Evolutionary conservation across 2,329 filamentous ascomycete species (phyloP), one percentile per base, ranked within the genome.

Genomic region (Nothomitra cinnamomea): DNA sequence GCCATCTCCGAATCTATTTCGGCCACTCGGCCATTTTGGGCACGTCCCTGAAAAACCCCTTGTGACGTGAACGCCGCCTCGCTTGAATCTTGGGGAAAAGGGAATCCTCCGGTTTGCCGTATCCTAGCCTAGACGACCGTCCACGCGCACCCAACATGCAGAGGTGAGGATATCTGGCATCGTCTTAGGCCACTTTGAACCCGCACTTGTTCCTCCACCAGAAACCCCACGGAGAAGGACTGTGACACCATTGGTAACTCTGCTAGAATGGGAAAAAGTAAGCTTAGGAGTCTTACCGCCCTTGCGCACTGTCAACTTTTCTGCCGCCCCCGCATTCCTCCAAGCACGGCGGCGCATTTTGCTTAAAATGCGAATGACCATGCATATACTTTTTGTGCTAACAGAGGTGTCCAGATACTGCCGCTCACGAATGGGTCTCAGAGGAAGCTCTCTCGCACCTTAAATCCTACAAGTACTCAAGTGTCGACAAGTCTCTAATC

Each of bases 381-480:
- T 35, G 22, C 12, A 15, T 10, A 2, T 4, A 35, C 19, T 49
- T 8, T 24, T 49, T 49, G n/a, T n/a, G 28, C n/a, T 32, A 12
- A 32, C 21, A 3, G 10, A 49, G n/a, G 13, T 10, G 17, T 15
- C 65, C 70, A 67, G 80, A 80, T 53, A 76, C 72, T 55, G 78
- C 81, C 61, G 81, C 83, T 68, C 84, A 83, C 62, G 76, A 80
- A 58, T 76, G 74, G 59, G 73, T 96, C 60, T 94, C 89, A 25
- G 87, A 95, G 62, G 88, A 96, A 63, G 87, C 87, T 53, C 78
- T 98, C 60, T 75, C 85, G 56, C 89, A 95, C 67, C 82, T 98
- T 62, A 92, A 88, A 70, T 82, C 83, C 56, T 98, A 98, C 80
- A 94, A 95, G 66, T 98, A 98, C 70, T 94, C 88, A 61, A 87